These are phyloP conservation scores for Rhodotorula sp. DNA, from an alignment of 1,284 basidiomycete species.

Conservation along the genomic window DNA sequence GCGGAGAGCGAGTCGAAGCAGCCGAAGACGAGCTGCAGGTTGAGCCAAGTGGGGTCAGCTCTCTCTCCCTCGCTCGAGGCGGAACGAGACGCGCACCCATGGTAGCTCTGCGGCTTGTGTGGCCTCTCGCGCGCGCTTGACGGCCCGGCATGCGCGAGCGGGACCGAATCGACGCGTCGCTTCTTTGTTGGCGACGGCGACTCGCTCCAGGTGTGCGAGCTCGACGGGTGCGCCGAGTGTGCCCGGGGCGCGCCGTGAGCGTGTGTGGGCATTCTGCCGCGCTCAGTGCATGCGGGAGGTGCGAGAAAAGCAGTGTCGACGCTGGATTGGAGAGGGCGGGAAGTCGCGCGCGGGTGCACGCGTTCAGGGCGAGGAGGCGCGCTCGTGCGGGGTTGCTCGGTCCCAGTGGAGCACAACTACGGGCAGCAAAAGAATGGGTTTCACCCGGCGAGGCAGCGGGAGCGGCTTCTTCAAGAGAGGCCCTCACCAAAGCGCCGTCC, in stretches of 20 bases:
- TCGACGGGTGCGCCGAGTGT: background rate
- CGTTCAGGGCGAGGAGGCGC: background rate
- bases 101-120: background rate
- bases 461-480: constrained; percentile 19
- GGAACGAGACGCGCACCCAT: background rate
- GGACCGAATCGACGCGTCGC: constrained; percentile 15
- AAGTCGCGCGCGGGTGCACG: too few relatives aligned
- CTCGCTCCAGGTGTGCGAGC: background rate
- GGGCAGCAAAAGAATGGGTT: constrained; percentile 5
- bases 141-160: background rate
- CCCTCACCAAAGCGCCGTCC: constrained; percentile 15
- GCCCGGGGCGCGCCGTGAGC: background rate
- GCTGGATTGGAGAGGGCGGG: too few relatives aligned
- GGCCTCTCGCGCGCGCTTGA: too few relatives aligned
- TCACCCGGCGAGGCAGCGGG: constrained; percentile 18
- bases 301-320: too few relatives aligned
- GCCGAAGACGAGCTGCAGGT: background rate
- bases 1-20: background rate
- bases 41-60: background rate
- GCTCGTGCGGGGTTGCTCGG: background rate
- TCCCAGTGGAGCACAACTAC: background rate
- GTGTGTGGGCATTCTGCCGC: background rate
- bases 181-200: constrained; percentile 27
- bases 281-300: background rate
- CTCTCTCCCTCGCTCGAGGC: background rate